Conservation (phyloP, 805 yeast species). For the Candida corydali region DNA sequence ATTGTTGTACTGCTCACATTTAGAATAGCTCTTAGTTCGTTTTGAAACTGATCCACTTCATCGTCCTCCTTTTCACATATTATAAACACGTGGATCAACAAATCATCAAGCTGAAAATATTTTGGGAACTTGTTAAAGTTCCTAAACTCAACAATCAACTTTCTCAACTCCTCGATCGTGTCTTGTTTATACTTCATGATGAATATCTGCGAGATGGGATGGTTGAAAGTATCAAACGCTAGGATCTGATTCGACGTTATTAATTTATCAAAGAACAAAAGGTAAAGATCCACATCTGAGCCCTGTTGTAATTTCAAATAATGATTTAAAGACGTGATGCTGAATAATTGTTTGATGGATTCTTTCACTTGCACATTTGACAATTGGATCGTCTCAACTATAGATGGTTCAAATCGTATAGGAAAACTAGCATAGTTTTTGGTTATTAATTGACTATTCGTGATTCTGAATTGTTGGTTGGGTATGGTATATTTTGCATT, state of each 20-base stretch:
- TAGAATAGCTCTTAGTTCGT: slow-evolving; percentile 20
- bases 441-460: slow-evolving; percentile 49
- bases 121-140: slow-evolving; percentile 55
- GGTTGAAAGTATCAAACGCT: slow-evolving; percentile 82
- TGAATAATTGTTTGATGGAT: slow-evolving; percentile 24
- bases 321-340: slow-evolving; percentile 34
- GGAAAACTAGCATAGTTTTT: slow-evolving; percentile 50
- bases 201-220: slow-evolving; percentile 75
- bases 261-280: slow-evolving; percentile 53
- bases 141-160: slow-evolving; percentile 45
- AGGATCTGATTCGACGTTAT: slow-evolving; percentile 58
- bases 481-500: slow-evolving; percentile 39
- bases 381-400: slow-evolving; percentile 36
- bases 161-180: slow-evolving; percentile 52
- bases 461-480: slow-evolving; percentile 42
- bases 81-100: slow-evolving; percentile 42
- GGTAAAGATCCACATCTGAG: slow-evolving; percentile 26
- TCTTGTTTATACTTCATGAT: slow-evolving; percentile 55
- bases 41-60: slow-evolving; percentile 25
- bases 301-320: slow-evolving; percentile 18
- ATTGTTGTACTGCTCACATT: slow-evolving; percentile 24
- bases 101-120: slow-evolving; percentile 62
- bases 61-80: slow-evolving; percentile 34
- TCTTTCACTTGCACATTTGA: slow-evolving; percentile 13
- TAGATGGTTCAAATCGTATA: slow-evolving; percentile 47